phyloP scores from a whole-genome alignment of 768 basidiomycete species.

The Psilocybe cubensis region DNA sequence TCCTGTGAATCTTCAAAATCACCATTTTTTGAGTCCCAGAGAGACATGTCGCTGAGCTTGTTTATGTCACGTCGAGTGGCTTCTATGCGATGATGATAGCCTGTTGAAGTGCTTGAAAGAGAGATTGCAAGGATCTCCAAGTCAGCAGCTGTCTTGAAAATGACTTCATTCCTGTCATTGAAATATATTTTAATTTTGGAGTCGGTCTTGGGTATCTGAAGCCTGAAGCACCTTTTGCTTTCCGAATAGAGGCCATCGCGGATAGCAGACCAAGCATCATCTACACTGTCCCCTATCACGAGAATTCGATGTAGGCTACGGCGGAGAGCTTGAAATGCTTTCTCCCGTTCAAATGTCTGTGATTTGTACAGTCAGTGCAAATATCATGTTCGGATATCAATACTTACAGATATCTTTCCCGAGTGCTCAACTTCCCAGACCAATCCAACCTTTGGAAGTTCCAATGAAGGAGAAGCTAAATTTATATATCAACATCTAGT shows the following conservation, averaged over 20 bases:
- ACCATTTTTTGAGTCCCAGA: constrained; percentile 26
- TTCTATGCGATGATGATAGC: constrained; percentile 46
- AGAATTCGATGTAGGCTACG: constrained; percentile 42
- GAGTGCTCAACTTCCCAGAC: constrained; percentile 27
- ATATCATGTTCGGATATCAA: not conserved
- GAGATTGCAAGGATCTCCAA: constrained; percentile 52
- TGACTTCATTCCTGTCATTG: constrained; percentile 38
- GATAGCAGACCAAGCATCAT: constrained; percentile 23
- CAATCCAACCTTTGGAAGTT: constrained; percentile 22
- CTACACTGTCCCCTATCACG: constrained; percentile 15
- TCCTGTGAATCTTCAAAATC: constrained; percentile 45
- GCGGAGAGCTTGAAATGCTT: constrained; percentile 42
- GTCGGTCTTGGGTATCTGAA: not conserved
- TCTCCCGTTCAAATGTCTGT: constrained; percentile 28
- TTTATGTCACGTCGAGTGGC: constrained; percentile 38
- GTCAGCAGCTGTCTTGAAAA: constrained; percentile 44
- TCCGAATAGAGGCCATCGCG: not conserved
- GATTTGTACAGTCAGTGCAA: not conserved
- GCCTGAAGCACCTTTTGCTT: constrained; percentile 9
- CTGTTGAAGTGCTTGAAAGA: constrained; percentile 52
- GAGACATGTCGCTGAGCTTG: constrained; percentile 27
- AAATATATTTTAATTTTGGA: not conserved
- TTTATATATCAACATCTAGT: not conserved
- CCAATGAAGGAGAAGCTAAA: constrained; percentile 19
- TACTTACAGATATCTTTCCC: constrained; percentile 22